A percentile compares a stretch with the other conserved stretches of the same genome.
Conservation (phyloP, 1,284 basidiomycete genomes). For the Neonothopanus nambi region DNA sequence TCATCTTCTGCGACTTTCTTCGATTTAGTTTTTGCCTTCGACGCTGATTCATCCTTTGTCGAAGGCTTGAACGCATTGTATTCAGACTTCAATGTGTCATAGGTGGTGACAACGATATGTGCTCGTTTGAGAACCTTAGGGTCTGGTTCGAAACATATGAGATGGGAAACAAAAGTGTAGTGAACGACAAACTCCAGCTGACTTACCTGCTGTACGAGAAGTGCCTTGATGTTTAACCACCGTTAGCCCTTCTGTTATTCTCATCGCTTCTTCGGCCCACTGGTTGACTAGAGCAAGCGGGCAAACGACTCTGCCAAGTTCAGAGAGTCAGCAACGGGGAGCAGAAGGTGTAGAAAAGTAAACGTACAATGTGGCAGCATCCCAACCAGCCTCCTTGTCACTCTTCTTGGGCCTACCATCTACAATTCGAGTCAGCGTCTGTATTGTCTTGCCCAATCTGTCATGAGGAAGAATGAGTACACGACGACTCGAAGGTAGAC, state of each 20-base stretch:
- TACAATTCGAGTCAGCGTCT: conserved; percentile 82
- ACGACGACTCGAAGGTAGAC: background rate
- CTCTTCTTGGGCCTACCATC: conserved; percentile 70
- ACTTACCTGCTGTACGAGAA: conserved; percentile 64
- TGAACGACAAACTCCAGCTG: background rate
- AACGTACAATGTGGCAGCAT: conserved; percentile 71
- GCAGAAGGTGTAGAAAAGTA: background rate
- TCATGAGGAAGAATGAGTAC: background rate
- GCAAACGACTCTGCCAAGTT: conserved; percentile 64
- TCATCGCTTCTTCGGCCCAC: conserved; percentile 86
- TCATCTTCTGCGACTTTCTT: conserved; percentile 30
- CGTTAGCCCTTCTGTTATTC: conserved; percentile 70
- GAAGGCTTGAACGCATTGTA: conserved; percentile 49
- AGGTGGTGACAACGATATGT: conserved; percentile 86
- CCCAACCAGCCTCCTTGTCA: conserved; percentile 74
- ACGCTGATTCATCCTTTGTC: conserved; percentile 53
- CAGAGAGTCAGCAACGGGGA: conserved; percentile 17
- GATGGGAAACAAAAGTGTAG: background rate
- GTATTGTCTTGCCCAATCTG: conserved; percentile 91
- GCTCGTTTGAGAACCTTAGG: conserved; percentile 56
- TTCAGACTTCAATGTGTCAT: conserved; percentile 78
- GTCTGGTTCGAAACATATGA: conserved; percentile 50
- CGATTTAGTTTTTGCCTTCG: conserved; percentile 33
- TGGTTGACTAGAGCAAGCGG: conserved; percentile 87
- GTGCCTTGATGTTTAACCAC: conserved; percentile 86